Base-by-base conservation (phyloP, 495 filamentous ascomycete genomes). In the Aspergillus bertholletiae region DNA sequence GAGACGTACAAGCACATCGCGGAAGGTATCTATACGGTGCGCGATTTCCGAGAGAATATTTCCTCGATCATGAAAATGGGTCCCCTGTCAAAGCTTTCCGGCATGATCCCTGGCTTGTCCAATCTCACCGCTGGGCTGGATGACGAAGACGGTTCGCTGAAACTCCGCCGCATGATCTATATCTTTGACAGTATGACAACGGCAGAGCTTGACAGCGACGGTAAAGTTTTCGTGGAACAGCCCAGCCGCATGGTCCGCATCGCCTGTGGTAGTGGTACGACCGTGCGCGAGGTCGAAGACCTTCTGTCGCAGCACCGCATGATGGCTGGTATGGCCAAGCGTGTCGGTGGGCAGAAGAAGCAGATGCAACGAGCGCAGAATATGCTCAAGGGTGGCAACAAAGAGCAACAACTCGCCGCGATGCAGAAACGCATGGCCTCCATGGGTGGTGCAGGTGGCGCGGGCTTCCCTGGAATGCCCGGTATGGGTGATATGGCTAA, bases 51-150 rank as follows among this genome's bases (percentile, higher is more conserved):
- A 26, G 94, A 97, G 64, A 95, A 99, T 71, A 83, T 99, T 26
- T 85, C 85, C 35, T 97, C 96, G 53, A 96, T 99, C 68, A 97
- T 97, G 92, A 99, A 99, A 74, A 97, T 99, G 94, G 94, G 94
- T 0, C 94, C 94, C 1, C 73, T 99, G 12, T 91, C 86, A 32
- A 99, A 99, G 72, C 92, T 99, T 80, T 95, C 95, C 0, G 92
- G 92, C 62, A 99, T 99, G 94, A 97, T 99, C 49, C 94, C 94
- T 0, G 95, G 94, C 27, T 84, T 97, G 56, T 87, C 85, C 46
- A 88, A 90, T 61, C 86, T 97, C 78, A 97, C 96, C 79, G 84
- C 88, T 23, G 89, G 90, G 37, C 92, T 97, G 78, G 92, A 97
- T 69, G 94, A 99, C 68, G 95, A 97, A 65, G 93, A 97, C 64